Conservation (phyloP, 75 land plant species). For the Isoetes taiwanensis region DNA sequence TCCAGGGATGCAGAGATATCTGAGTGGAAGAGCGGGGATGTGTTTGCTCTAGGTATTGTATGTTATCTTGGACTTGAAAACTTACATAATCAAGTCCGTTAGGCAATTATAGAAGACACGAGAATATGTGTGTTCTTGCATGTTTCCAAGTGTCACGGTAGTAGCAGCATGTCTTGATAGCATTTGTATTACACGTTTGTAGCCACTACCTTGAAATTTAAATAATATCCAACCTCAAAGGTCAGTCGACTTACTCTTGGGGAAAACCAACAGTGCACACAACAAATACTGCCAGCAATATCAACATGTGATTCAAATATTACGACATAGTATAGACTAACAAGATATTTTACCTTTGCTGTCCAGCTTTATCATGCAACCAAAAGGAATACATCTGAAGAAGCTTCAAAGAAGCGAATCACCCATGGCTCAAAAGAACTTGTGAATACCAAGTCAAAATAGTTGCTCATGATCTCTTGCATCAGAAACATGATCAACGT, state of each 20-base stretch:
- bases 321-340: too few species aligned
- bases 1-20: too few species aligned
- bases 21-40: too few species aligned
- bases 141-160: slow-evolving; percentile 54
- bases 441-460: slow-evolving; percentile 79
- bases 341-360: slow-evolving; percentile 48
- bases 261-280: slow-evolving; percentile 66
- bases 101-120: too few species aligned
- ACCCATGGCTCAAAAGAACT: slow-evolving; percentile 49
- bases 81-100: too few species aligned
- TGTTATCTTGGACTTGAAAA: too few species aligned
- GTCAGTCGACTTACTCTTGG: slow-evolving; percentile 38
- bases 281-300: slow-evolving; percentile 29
- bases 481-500: slow-evolving; percentile 40
- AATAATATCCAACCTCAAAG: slow-evolving; percentile 55
- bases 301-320: too few species aligned
- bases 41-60: too few species aligned
- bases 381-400: slow-evolving; percentile 35
- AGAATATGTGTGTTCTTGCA: too few species aligned
- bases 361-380: slow-evolving; percentile 41
- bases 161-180: slow-evolving; percentile 41
- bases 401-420: slow-evolving; percentile 52
- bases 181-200: slow-evolving; percentile 41
- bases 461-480: slow-evolving; percentile 41
- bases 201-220: slow-evolving; percentile 52